phyloP scores from a whole-genome alignment of 768 basidiomycete species.

The Boletus tomentosulus region DNA sequence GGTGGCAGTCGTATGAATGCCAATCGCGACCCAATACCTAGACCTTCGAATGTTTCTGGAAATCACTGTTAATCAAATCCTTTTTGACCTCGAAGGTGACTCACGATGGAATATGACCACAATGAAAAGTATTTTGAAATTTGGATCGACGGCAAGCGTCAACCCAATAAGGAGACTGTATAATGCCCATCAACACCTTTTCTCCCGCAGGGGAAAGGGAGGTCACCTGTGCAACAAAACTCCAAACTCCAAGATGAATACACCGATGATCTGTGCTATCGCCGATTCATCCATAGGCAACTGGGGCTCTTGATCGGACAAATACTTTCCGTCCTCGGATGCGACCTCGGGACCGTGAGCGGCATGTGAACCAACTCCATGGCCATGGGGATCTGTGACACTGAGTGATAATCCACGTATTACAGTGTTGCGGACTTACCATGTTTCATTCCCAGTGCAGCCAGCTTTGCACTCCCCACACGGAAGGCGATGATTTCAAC shows the following conservation, averaged over 20 bases:
- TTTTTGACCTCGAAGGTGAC: constrained; percentile 27
- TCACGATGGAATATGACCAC: constrained; percentile 90
- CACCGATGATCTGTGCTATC: constrained; percentile 73
- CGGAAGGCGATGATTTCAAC: constrained; percentile 85
- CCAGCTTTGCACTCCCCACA: constrained; percentile 73
- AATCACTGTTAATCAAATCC: background rate
- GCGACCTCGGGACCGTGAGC: constrained; percentile 66
- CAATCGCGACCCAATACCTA: constrained; percentile 88
- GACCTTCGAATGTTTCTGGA: constrained; percentile 88
- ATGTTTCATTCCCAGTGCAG: constrained; percentile 57
- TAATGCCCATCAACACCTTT: background rate
- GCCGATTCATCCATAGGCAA: constrained; percentile 38
- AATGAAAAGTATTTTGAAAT: constrained; percentile 83
- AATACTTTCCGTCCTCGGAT: constrained; percentile 5
- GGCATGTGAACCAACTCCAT: constrained; percentile 53
- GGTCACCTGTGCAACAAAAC: constrained; percentile 75
- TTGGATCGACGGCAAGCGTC: constrained; percentile 82
- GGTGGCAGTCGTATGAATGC: constrained; percentile 65
- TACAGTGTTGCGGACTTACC: constrained; percentile 35
- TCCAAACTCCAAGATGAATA: constrained; percentile 93
- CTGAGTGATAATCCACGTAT: background rate
- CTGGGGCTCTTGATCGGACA: constrained; percentile 28
- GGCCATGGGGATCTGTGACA: constrained; percentile 60
- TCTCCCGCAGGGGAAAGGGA: background rate
- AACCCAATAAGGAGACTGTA: constrained; percentile 78